Percentiles rank a stretch among this genome's conserved stretches.
These are phyloP conservation scores for Epichloe glyceriae DNA, from an alignment of 2,329 filamentous ascomycete species.

Conservation along the genomic window DNA sequence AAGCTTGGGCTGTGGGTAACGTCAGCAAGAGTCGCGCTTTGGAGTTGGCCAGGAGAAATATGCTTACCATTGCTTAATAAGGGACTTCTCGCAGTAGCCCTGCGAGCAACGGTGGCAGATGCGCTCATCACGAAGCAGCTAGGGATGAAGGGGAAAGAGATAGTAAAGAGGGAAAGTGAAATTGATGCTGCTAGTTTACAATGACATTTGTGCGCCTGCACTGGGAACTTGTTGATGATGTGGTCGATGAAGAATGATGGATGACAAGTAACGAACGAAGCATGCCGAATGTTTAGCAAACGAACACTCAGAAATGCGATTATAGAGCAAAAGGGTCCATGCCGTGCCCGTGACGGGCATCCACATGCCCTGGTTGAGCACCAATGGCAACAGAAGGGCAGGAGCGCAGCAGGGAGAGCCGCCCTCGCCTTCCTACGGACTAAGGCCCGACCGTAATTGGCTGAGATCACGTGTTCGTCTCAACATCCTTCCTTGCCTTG, in stretches of 20 bases:
- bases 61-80: slow-evolving; percentile 35
- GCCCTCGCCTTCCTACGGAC: background rate
- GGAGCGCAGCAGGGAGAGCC: background rate
- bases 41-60: background rate
- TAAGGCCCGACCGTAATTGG: background rate
- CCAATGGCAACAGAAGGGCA: slow-evolving; percentile 1
- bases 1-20: slow-evolving; percentile 26
- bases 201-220: slow-evolving; percentile 3
- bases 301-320: background rate
- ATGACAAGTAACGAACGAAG: background rate
- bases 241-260: background rate
- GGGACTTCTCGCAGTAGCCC: slow-evolving; percentile 40
- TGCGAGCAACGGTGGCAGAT: slow-evolving; percentile 40
- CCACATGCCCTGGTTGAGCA: slow-evolving; percentile 2
- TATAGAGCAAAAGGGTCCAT: background rate
- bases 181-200: background rate
- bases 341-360: background rate
- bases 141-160: background rate
- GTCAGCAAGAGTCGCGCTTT: slow-evolving; percentile 1
- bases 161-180: background rate
- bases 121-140: slow-evolving; percentile 35
- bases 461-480: background rate
- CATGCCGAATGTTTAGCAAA: background rate
- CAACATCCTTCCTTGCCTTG: background rate
- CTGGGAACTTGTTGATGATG: background rate